Conservation (phyloP, 2,329 filamentous ascomycete genomes). For the Diaporthe ampelina region DNA sequence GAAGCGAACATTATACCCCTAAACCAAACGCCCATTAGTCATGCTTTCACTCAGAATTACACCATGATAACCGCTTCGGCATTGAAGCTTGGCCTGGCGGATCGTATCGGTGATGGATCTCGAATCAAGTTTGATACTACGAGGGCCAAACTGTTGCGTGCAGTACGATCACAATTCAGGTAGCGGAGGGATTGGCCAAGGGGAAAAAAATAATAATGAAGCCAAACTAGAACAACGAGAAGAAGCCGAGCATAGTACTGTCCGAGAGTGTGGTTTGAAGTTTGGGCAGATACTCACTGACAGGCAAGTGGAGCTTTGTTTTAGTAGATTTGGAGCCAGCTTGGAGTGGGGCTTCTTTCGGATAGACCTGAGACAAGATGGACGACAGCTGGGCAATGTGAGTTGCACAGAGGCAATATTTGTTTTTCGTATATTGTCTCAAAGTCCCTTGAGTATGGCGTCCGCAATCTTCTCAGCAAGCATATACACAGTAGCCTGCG, state of each 20-base stretch:
- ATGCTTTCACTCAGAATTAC: no score
- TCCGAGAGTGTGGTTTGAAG: background rate
- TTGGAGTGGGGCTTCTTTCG: background rate
- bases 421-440: background rate
- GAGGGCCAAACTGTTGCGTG: no score
- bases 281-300: background rate
- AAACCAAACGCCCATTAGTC: constrained; percentile 23
- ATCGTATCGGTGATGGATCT: no score
- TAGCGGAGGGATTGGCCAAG: rapidly evolving
- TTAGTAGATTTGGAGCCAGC: background rate
- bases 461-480: constrained; percentile 60
- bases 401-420: no score
- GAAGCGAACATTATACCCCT: constrained; percentile 35
- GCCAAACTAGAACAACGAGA: background rate
- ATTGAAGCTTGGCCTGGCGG: no score
- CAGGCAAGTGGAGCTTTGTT: background rate
- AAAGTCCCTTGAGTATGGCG: constrained; percentile 43
- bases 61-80: no score
- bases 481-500: constrained; percentile 66
- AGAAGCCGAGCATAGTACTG: background rate
- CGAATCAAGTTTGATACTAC: no score
- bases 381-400: background rate
- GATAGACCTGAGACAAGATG: background rate
- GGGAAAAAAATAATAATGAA: background rate
- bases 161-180: no score